These are phyloP conservation scores for Cyberlindnera maclurae DNA, from an alignment of 805 yeast species.

Conservation along the genomic window DNA sequence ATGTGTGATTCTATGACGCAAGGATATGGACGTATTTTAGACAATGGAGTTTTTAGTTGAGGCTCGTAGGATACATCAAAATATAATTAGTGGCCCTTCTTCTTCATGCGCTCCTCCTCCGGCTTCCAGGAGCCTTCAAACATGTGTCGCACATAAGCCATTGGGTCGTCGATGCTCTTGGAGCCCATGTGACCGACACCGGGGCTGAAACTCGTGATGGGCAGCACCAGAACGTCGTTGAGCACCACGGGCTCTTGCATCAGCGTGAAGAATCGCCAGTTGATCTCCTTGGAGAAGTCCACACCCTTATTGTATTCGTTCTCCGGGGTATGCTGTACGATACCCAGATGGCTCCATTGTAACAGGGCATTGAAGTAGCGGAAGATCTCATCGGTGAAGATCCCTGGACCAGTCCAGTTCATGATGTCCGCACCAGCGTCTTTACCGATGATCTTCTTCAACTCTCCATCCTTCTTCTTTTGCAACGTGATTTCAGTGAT, in stretches of 20 bases:
- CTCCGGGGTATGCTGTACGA: conserved; percentile 13
- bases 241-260: conserved; percentile 46
- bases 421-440: conserved; percentile 72
- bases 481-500: conserved; percentile 71
- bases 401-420: conserved; percentile 97
- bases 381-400: conserved; percentile 84
- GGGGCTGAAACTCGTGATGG: conserved; percentile 64
- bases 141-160: conserved; percentile 57
- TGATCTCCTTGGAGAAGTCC: conserved; percentile 28
- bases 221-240: conserved; percentile 66
- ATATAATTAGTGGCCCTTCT: no score
- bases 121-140: conserved; percentile 63
- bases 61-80: no score
- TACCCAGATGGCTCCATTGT: conserved; percentile 1
- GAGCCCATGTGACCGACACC: conserved; percentile 70
- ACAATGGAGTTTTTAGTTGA: no score
- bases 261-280: conserved; percentile 60
- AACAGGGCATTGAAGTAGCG: conserved; percentile 57
- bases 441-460: conserved; percentile 44
- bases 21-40: background rate
- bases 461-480: conserved; percentile 38
- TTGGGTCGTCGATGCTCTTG: conserved; percentile 29
- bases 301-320: conserved; percentile 26
- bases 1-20: conserved; percentile 17
- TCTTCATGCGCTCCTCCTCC: conserved; percentile 10